Evolutionary conservation across 192 early-diverging fungal genomes (phyloP).

Genomic region (Globomyces pollinis-pini): DNA sequence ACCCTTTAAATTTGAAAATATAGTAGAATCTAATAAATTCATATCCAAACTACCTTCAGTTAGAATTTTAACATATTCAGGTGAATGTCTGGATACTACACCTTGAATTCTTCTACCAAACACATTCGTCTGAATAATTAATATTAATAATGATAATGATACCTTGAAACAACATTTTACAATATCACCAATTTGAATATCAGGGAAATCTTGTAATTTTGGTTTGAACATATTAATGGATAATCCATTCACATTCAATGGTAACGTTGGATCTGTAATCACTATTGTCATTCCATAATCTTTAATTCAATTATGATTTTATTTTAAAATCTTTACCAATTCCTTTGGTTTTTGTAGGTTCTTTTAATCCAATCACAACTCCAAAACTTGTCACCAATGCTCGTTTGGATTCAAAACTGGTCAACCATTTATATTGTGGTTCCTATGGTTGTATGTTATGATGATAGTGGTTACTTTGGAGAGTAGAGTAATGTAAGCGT

Average conservation of each 20-base stretch:
- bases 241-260: neutral
- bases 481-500: no score
- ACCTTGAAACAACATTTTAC: slow-evolving; percentile 7
- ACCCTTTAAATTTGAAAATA: no score
- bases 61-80: no score
- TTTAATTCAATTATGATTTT: no score
- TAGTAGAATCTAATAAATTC: no score
- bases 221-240: slow-evolving; percentile 6
- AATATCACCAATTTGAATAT: slow-evolving; percentile 1
- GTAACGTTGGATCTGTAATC: neutral
- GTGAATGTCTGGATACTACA: neutral
- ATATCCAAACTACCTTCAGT: no score
- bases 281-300: neutral
- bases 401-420: no score
- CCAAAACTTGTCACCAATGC: slow-evolving; percentile 21
- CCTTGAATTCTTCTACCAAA: neutral
- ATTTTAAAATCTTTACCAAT: no score
- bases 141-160: neutral
- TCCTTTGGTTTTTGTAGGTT: neutral
- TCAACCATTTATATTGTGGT: no score
- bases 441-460: no score
- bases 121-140: no score
- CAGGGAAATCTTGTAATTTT: neutral
- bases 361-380: neutral
- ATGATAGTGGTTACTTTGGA: no score